Percentiles rank a stretch among this genome's conserved stretches.
Conservation (phyloP, 2,329 filamentous ascomycete species). For the Penicillium sp. region DNA sequence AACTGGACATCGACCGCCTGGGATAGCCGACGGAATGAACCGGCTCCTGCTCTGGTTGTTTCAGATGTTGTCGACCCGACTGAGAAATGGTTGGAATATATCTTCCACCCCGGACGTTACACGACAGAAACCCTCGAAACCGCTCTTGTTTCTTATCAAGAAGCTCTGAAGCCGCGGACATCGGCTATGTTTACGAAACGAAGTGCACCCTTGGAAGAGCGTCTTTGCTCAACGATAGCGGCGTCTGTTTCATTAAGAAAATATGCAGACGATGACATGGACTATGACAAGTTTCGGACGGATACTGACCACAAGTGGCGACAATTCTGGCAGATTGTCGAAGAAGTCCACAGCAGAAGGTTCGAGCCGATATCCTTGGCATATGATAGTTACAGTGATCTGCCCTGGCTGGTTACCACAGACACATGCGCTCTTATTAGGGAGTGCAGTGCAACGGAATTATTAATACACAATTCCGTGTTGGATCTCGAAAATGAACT, state of each 20-base stretch:
- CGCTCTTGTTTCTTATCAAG: slow-evolving; percentile 75
- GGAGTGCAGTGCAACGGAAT: slow-evolving; percentile 73
- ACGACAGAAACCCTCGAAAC: slow-evolving; percentile 76
- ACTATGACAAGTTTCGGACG: slow-evolving; percentile 70
- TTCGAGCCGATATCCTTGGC: slow-evolving; percentile 76
- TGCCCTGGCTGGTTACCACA: slow-evolving; percentile 80
- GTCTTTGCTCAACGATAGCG: slow-evolving; percentile 68
- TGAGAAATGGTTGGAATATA: slow-evolving; percentile 80
- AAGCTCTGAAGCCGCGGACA: slow-evolving; percentile 48
- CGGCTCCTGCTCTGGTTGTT: slow-evolving; percentile 56
- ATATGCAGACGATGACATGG: slow-evolving; percentile 60
- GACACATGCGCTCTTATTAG: slow-evolving; percentile 77
- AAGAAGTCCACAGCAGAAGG: slow-evolving; percentile 80
- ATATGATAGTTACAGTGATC: slow-evolving; percentile 65
- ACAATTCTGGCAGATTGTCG: slow-evolving; percentile 78
- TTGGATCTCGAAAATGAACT: slow-evolving; percentile 34
- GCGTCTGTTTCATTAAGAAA: slow-evolving; percentile 64
- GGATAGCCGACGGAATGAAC: slow-evolving; percentile 53
- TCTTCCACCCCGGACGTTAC: slow-evolving; percentile 81
- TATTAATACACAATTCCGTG: slow-evolving; percentile 65
- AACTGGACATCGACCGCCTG: slow-evolving; percentile 68
- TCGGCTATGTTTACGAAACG: slow-evolving; percentile 42
- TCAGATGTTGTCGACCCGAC: slow-evolving; percentile 66
- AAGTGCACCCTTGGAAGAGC: slow-evolving; percentile 64
- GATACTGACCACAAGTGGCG: slow-evolving; percentile 83